phyloP scores from a whole-genome alignment of 1,284 basidiomycete species.

The Melanopsichium pennsylvanicum region DNA sequence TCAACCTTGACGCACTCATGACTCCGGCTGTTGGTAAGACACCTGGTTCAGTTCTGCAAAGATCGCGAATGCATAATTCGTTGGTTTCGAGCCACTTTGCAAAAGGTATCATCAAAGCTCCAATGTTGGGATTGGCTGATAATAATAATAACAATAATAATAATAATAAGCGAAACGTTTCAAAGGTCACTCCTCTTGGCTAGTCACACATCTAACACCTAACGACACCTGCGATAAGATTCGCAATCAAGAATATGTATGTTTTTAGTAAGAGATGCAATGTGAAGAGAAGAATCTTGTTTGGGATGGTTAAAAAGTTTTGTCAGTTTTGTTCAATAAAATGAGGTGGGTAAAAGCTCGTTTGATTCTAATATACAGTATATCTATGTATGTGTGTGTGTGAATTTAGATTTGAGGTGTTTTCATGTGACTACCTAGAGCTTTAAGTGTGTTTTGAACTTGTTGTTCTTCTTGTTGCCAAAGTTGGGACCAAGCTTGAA shows the following conservation, averaged over 20 bases:
- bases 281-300: no score
- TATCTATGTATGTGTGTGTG: no score
- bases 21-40: slow-evolving; percentile 41
- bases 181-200: no score
- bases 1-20: slow-evolving; percentile 30
- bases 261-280: no score
- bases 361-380: no score
- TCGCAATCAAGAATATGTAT: no score
- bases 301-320: no score
- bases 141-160: not conserved
- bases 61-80: slow-evolving; percentile 41
- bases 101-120: slow-evolving; percentile 23
- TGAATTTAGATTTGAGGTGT: no score
- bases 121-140: not conserved
- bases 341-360: no score
- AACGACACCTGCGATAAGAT: no score
- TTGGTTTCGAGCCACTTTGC: slow-evolving; percentile 24
- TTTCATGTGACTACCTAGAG: slow-evolving; percentile 20
- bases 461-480: slow-evolving; percentile 26
- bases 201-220: no score
- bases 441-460: slow-evolving; percentile 16
- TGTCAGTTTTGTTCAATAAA: no score
- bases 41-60: slow-evolving; percentile 32
- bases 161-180: not conserved
- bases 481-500: slow-evolving; percentile 11